Base-by-base conservation (phyloP, 768 basidiomycete genomes). In the Coprinopsis strossmayeri region DNA sequence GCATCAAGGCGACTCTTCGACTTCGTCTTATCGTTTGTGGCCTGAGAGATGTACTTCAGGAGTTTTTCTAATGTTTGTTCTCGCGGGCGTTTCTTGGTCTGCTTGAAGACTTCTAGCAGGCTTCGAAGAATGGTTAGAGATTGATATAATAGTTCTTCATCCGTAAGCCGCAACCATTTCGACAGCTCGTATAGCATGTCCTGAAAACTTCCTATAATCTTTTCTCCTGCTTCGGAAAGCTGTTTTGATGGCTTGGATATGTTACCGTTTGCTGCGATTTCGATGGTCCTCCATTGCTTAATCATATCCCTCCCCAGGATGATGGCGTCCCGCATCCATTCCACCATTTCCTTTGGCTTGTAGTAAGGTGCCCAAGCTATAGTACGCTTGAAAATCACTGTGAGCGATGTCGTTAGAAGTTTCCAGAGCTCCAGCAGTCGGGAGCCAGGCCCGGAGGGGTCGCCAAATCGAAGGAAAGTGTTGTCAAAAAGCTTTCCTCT, bases 241-340 rank as follows among this genome's bases (percentile, higher is more conserved):
- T 40, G 40, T 57, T 76, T 80, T 4, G 53, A 15, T 48, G 28
- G 11, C 55, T 58, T 48, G 51, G 59, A 50, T 48, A 61, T 35
- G 24, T 59, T 50, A 10, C 68, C 62, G 40, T 75, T 65, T 2
- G 78, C 74, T 9, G 85, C 84, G 23, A 70, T 72, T 63, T 95
- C 92, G 52, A 99, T 81, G 10, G 84, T 78, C 35, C 81, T 70
- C 66, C 91, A 80, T 54, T 91, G 83, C 2, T 81, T 84, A 40
- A 96, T 67, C 71, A 96, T 76, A 57, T 94, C 88, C 55, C 87
- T 69, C 7, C 86, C 93, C 58, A 96, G 92, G 54, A 98, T 93
- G 45, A 98, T 73, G 2, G 94, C 96, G 61, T 98, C 96, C 48
- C 94, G 81, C 96, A 99, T 98, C 96, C 96, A 99, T 26, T 82